phyloP scores from a whole-genome alignment of 1,284 basidiomycete species.

The Somion occarium region DNA sequence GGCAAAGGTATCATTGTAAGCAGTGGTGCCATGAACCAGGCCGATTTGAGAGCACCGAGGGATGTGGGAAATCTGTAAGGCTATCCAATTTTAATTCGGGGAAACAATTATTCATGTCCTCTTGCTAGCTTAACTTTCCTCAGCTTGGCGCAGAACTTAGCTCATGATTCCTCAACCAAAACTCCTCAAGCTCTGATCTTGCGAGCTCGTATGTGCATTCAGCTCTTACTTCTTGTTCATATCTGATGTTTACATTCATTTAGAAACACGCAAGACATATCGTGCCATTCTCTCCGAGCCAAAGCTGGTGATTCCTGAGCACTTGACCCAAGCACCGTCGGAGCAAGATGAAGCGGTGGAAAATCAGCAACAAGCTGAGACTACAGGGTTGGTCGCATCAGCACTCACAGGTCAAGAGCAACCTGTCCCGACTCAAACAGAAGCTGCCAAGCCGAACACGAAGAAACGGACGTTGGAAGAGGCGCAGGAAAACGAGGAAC shows the following conservation, averaged over 20 bases:
- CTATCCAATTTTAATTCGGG: background rate
- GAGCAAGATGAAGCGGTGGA: background rate
- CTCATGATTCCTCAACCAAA: constrained; percentile 57
- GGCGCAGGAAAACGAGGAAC: background rate
- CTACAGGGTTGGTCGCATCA: background rate
- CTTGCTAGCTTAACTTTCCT: constrained; percentile 50
- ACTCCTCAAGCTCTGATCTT: constrained; percentile 62
- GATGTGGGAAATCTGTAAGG: constrained; percentile 74
- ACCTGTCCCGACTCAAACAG: background rate
- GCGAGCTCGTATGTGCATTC: constrained; percentile 64
- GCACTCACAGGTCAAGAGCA: background rate
- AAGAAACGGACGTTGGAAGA: constrained; percentile 18
- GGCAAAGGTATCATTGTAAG: constrained; percentile 70
- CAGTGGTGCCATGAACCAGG: constrained; percentile 51
- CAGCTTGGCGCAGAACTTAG: constrained; percentile 60
- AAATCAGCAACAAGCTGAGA: constrained; percentile 1
- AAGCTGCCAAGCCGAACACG: constrained; percentile 4
- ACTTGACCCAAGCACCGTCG: background rate
- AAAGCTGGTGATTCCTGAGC: constrained; percentile 47
- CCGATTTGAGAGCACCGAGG: constrained; percentile 60
- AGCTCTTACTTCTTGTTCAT: background rate
- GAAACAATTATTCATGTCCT: background rate
- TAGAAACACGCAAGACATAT: constrained; percentile 56
- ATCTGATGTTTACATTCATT: background rate
- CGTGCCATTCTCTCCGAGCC: constrained; percentile 73